These are phyloP conservation scores for Tetrapisispora namnaoensis DNA, from an alignment of 805 yeast genomes.

Conservation along the genomic window DNA sequence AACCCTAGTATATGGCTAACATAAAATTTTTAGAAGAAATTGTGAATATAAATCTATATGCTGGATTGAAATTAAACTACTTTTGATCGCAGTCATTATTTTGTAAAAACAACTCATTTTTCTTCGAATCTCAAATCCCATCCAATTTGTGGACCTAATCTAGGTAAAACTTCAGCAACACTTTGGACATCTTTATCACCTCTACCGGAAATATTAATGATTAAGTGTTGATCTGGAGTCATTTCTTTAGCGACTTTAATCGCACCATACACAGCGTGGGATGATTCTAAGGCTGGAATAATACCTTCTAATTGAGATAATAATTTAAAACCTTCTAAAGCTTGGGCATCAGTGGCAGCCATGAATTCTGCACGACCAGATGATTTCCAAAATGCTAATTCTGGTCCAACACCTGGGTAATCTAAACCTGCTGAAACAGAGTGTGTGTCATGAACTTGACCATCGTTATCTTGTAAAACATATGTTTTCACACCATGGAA, in stretches of 20 bases:
- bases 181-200: conserved; percentile 98
- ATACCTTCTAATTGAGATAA: conserved; percentile 94
- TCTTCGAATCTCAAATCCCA: conserved; percentile 90
- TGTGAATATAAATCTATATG: conserved; percentile 1
- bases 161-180: conserved; percentile 90
- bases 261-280: conserved; percentile 94
- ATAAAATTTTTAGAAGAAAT: background rate
- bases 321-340: conserved; percentile 79
- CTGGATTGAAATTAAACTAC: background rate
- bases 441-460: conserved; percentile 96
- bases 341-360: conserved; percentile 94
- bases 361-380: conserved; percentile 84
- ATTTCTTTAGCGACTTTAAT: conserved; percentile 77
- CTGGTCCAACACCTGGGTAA: conserved; percentile 99
- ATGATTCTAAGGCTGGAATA: conserved; percentile 95
- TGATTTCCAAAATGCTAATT: conserved; percentile 88
- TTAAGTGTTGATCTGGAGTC: conserved; percentile 67
- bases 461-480: conserved; percentile 83
- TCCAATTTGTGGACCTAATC: conserved; percentile 78
- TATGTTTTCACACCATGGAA: conserved; percentile 96
- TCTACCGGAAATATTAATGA: conserved; percentile 92
- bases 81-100: background rate
- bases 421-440: conserved; percentile 98
- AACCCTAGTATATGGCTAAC: background rate
- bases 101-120: conserved; percentile 8